Evolutionary conservation across 2,329 filamentous ascomycete species (phyloP), one percentile per base, ranked within the genome.

Genomic region (Massarina eburnea): DNA sequence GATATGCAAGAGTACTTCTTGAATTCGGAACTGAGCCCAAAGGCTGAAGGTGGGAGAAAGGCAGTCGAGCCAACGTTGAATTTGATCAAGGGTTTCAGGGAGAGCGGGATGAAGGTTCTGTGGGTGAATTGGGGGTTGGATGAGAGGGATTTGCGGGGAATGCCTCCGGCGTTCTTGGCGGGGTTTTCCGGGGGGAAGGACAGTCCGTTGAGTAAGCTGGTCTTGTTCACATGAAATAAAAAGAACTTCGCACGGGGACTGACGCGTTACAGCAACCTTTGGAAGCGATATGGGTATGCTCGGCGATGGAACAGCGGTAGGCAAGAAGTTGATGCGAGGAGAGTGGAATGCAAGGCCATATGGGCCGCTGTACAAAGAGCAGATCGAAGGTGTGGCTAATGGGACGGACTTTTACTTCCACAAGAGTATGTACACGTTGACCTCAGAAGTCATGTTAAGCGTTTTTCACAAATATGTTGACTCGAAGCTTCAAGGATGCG

Each of bases 1-100:
- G 66, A 70, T 51, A 71, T 70, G 67, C 68, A 71, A 41, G 69
- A 69, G 41, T 68, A 64, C 51, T 71, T 71, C 48, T 52, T 71
- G 20, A 49, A 54, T 29, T 50, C 49, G 3, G 39, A 55, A n/a
- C 41, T 57, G 10, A 48, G 41, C 9, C 46, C 51, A 5, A 34
- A 22, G n/a, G 50, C 47, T 5, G 42, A 39, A 9, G 48, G 39
- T 3, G 48, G 54, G 4, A 40, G 54, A 6, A 43, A 39, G 35
- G 54, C 51, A 2, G 62, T 67, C 9, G 52, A 67, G 8, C 49
- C 61, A 18, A 67, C 64, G 14, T 45, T 65, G n/a, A 51, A 64
- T n/a, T 64, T 67, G 41, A 67, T 70, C 24, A 52, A 63, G 24
- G 64, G 62, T 29, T 68, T 65, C 50, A 51, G 66, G 22, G 58